Percentiles rank a stretch among this genome's conserved stretches.
Evolutionary conservation across 768 basidiomycete genomes (phyloP).

Genomic region (Rhizopogon vulgaris): DNA sequence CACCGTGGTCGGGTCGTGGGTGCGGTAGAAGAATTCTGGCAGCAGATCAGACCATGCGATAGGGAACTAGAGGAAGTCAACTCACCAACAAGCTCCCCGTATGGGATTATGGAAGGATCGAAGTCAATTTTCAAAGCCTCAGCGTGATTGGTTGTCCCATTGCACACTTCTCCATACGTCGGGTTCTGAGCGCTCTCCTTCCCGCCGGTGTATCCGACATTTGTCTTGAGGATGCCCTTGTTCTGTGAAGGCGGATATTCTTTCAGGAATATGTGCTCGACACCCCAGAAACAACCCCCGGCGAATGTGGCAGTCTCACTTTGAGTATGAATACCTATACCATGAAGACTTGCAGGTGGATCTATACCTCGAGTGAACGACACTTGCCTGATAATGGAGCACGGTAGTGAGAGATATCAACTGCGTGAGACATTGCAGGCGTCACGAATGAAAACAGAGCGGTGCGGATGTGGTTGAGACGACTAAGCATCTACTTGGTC

Average conservation of each 20-base stretch:
- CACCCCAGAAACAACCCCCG: conserved; percentile 78
- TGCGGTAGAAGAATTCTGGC: conserved; percentile 89
- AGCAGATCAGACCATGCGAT: neutral
- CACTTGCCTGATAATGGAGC: conserved; percentile 31
- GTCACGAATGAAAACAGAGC: conserved; percentile 17
- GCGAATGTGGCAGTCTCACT: conserved; percentile 43
- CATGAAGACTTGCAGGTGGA: neutral
- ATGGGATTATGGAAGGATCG: conserved; percentile 69
- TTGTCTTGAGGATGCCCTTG: conserved; percentile 69
- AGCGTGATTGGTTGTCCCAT: conserved; percentile 79
- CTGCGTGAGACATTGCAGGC: conserved; percentile 10
- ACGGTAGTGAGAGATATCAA: conserved; percentile 35
- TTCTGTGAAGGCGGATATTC: conserved; percentile 64
- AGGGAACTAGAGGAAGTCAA: conserved; percentile 8
- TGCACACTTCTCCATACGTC: conserved; percentile 70
- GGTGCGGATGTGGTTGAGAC: conserved; percentile 16
- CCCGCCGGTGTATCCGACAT: conserved; percentile 80
- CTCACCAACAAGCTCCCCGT: conserved; percentile 83
- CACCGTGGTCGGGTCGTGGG: conserved; percentile 85
- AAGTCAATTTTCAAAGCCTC: conserved; percentile 86
- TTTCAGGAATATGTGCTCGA: conserved; percentile 80
- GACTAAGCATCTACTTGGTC: conserved; percentile 16
- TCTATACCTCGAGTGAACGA: conserved; percentile 3
- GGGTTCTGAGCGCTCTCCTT: conserved; percentile 49
- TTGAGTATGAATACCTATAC: neutral